phyloP scores from a whole-genome alignment of 169 alveolate genomes.

The Perkinsus olseni region DNA sequence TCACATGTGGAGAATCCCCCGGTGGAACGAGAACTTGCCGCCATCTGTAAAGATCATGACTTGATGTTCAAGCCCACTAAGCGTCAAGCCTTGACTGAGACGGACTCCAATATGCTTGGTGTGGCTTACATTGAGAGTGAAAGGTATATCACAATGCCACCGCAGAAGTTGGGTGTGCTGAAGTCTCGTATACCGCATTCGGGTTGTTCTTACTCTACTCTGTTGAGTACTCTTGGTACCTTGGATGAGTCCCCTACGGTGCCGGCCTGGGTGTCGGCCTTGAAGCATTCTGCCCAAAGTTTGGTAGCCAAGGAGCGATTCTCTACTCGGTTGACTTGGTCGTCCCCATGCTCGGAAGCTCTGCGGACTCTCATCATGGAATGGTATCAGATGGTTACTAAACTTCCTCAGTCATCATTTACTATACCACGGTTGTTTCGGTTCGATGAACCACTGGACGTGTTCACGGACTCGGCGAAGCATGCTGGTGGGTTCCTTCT shows the following conservation, averaged over 20 bases:
- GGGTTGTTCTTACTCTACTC: background rate
- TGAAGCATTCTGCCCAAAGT: background rate
- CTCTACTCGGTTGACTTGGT: background rate
- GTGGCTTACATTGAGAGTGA: background rate
- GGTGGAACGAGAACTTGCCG: background rate
- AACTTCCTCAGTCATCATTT: background rate
- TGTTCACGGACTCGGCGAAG: background rate
- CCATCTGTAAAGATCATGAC: background rate
- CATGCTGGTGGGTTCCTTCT: background rate
- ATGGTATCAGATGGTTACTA: background rate
- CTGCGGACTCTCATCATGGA: background rate
- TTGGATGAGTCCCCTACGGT: background rate
- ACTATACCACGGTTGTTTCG: background rate
- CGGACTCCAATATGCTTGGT: background rate
- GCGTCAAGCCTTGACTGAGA: background rate
- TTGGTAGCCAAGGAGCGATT: background rate
- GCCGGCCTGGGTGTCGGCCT: background rate
- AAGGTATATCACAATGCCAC: background rate
- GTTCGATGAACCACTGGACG: background rate
- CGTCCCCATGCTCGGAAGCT: background rate
- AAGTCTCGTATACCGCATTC: background rate
- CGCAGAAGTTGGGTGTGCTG: background rate
- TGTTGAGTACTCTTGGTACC: background rate
- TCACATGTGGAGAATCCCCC: background rate
- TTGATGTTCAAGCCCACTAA: background rate